phyloP scores from a whole-genome alignment of 1,284 basidiomycete species.

The Schizopora paradoxa region DNA sequence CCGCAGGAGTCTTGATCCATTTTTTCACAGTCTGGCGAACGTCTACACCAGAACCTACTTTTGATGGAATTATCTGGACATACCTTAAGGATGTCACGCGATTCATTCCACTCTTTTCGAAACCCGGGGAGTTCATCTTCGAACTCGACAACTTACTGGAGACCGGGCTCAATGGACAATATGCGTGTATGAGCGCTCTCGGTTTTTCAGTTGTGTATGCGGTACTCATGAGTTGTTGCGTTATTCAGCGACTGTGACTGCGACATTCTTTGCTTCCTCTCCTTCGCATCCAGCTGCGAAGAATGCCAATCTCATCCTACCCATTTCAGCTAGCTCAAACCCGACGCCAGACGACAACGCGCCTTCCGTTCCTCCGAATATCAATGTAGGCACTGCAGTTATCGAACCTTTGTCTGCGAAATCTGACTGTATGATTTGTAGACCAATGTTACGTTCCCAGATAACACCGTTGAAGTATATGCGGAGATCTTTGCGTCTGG shows the following conservation, averaged over 20 bases:
- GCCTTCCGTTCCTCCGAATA: slow-evolving; percentile 66
- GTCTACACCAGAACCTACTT: slow-evolving; percentile 71
- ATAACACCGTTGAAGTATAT: slow-evolving; percentile 60
- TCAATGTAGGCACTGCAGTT: slow-evolving; percentile 44
- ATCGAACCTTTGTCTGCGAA: not conserved
- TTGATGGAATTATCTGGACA: slow-evolving; percentile 72
- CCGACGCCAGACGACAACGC: slow-evolving; percentile 50
- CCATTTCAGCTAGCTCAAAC: slow-evolving; percentile 59
- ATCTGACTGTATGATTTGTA: slow-evolving; percentile 24
- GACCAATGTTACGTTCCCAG: slow-evolving; percentile 65
- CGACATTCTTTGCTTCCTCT: slow-evolving; percentile 65
- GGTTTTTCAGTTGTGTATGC: slow-evolving; percentile 7
- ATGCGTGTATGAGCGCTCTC: slow-evolving; percentile 49
- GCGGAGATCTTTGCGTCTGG: slow-evolving; percentile 72
- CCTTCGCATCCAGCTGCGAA: slow-evolving; percentile 47
- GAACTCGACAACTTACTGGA: slow-evolving; percentile 67
- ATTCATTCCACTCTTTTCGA: slow-evolving; percentile 63
- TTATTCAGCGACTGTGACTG: slow-evolving; percentile 54
- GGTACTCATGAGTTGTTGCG: not conserved
- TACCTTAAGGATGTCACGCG: slow-evolving; percentile 72
- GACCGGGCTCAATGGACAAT: slow-evolving; percentile 54
- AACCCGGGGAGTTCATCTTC: slow-evolving; percentile 62
- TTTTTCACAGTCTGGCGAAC: slow-evolving; percentile 62
- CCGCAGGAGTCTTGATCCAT: not conserved
- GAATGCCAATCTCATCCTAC: slow-evolving; percentile 60